Evolutionary conservation across 768 basidiomycete genomes (phyloP), one percentile per base, ranked within the genome.

Genomic region (Tricholoma sp.): DNA sequence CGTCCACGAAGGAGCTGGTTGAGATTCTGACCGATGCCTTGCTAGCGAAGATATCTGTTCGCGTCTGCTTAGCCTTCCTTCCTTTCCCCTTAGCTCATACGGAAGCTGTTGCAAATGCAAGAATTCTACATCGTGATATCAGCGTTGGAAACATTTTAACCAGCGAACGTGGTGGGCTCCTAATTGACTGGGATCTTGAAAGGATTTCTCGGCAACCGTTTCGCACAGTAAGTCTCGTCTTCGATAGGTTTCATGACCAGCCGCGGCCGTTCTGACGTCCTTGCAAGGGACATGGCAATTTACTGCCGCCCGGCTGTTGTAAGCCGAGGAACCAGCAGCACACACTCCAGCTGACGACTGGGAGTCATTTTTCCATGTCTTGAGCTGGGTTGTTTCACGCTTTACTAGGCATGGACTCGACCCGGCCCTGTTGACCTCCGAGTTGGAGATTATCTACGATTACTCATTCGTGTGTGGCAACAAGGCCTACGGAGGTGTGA

Each of bases 111-210:
- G n/a, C n/a, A n/a, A n/a, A n/a, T n/a, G 56, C 58, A 53, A 57
- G 57, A 50, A n/a, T 47, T 34, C 7, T 54, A 52, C 53, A 58
- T 39, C 59, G 28, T 15, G 41, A 52, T 28, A 49, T 49, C n/a
- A 29, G 47, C 11, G 47, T 56, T 52, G 33, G 63, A 58, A 20
- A 64, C 24, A 2, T 49, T n/a, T 13, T 49, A 41, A 17, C 1
- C 15, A 41, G 41, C 9, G 41, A 41, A 7, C 15, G 15, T 41
- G 41, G 41, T 17, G 41, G 41, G 3, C 41, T 17, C 9, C 1
- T 17, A 41, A 41, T 41, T 1, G 41, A 41, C 41, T 41, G 41
- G 41, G 41, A 41, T 41, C 41, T 41, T 41, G 41, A 17, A 41
- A 41, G n/a, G 41, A 41, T 41, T 17, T 41, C 41, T 41, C 15